Percentiles rank a stretch among this genome's conserved stretches.
Evolutionary conservation across 179 eudicot genomes (phyloP).

Genomic region (Carnegiea gigantea): DNA sequence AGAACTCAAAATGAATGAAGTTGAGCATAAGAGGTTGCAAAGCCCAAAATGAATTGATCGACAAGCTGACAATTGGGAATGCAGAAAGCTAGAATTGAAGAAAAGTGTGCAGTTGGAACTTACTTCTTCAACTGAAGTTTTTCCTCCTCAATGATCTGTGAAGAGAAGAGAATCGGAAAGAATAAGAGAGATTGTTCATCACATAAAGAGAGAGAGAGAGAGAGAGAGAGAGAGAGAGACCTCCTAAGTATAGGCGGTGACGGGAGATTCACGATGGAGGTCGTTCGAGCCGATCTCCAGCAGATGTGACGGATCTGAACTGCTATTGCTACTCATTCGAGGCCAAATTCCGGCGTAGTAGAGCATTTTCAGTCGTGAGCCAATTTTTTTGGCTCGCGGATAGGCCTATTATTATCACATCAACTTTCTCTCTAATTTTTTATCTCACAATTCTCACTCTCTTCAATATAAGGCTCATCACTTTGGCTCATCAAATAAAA

Average conservation of each 20-base stretch:
- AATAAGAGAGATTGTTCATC: background rate
- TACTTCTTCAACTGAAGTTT: conserved; percentile 81
- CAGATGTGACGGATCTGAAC: conserved; percentile 28
- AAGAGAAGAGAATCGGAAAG: conserved; percentile 13
- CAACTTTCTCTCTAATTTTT: too few species aligned
- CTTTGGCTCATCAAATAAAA: too few species aligned
- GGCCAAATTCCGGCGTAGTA: background rate
- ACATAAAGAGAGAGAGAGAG: background rate
- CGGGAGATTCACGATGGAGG: conserved; percentile 67
- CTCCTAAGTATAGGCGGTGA: conserved; percentile 87
- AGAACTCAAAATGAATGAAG: too few species aligned
- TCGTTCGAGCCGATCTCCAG: conserved; percentile 90
- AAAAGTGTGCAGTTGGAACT: conserved; percentile 22
- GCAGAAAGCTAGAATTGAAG: background rate
- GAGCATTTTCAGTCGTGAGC: too few species aligned
- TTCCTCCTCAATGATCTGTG: conserved; percentile 77
- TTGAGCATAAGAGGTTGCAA: too few species aligned
- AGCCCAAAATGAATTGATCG: background rate
- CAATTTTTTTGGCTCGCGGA: too few species aligned
- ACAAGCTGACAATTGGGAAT: background rate
- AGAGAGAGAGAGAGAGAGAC: conserved; percentile 29
- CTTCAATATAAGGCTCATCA: too few species aligned
- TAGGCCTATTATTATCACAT: too few species aligned
- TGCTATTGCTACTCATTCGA: conserved; percentile 28
- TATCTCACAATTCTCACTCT: too few species aligned